Evolutionary conservation across 2,329 filamentous ascomycete genomes (phyloP), one percentile per base, ranked within the genome.

Genomic region (Colletotrichum paranaense): DNA sequence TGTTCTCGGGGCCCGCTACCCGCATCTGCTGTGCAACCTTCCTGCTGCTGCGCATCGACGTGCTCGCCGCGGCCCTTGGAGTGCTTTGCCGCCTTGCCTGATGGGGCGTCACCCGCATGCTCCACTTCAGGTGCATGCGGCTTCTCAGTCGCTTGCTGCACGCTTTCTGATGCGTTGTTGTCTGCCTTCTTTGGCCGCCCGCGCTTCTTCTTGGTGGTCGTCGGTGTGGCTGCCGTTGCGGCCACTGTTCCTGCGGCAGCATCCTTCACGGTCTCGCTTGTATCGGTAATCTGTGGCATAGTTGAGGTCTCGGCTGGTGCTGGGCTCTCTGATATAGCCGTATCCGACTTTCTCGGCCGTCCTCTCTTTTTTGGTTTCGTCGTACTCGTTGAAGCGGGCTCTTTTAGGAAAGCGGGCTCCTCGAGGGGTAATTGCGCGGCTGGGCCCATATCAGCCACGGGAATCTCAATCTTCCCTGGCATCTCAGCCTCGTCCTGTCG

Each of bases 161-260:
- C 68, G 57, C 57, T 73, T 56, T 60, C 62, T 68, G 24, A 32
- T 11, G 53, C 58, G 14, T 59, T 67, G 55, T 78, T 78, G 28
- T 79, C 79, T 2, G 77, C 74, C 68, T 86, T 87, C 70, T 80
- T 83, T 19, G 85, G 85, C 24, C 86, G 80, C 4, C 86, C 86
- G 62, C 86, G 42, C 42, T 72, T 68, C 60, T 68, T 74, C 46
- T 68, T 75, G 70, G 30, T 75, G 70, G 30, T 62, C 53, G 53
- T 60, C 26, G 52, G 57, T 32, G 38, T 73, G 28, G 30, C 71
- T 26, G 72, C 67, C 63, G 16, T 59, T 42, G 14, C 30, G 4
- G 19, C 4, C 75, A 67, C 26, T 57, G 53, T 53, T 55, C 30
- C 63, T 60, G 24, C 32, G 11, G 38, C 19, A 26, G 38, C 16